Evolutionary conservation across 2,329 filamentous ascomycete genomes (phyloP), one percentile per base, ranked within the genome.

Genomic region (Botryotinia globosa): DNA sequence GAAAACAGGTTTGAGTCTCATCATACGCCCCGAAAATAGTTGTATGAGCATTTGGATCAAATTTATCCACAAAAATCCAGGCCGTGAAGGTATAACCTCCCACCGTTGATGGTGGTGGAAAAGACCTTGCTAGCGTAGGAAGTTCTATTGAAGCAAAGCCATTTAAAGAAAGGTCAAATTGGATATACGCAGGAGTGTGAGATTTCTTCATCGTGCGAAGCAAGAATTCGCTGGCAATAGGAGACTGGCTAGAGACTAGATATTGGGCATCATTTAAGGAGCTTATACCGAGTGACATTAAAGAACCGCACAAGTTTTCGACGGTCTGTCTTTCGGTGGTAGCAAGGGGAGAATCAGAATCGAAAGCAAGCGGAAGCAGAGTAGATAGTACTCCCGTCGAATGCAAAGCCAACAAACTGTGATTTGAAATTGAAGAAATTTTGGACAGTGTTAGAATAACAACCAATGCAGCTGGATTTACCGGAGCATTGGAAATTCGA

Each of bases 1-100:
- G 84, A 79, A 99, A 99, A 82, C 96, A 99, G 8, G 93, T 94
- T 81, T 98, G 95, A 8, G 90, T 94, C 5, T 91, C 87, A 82
- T 99, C 96, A 81, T 97, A 98, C 14, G 96, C 93, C 39, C 96
- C 96, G 81, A 99, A 99, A 22, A 99, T 87, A 0, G 96, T 99
- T 0, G 96, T 99, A 81, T 99, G 96, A 25, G 92, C 90, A 63
- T 89, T 88, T 8, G 88, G 84, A 81, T 99, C 97, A 81, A 96
- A 98, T 58, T 89, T 86, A 81, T 98, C 94, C 74, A 99, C 89
- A 32, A 92, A 90, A 67, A 97, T 88, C 96, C 96, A 99, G 0
- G 93, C 89, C 63, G 92, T 89, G 74, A 99, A 91, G 0, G 94
- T 97, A 83, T 98, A 99, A 32, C 96, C 97, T 32, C 87, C 85